Conservation (phyloP, 2,329 filamentous ascomycete genomes). For the Lachnellula suecica region DNA sequence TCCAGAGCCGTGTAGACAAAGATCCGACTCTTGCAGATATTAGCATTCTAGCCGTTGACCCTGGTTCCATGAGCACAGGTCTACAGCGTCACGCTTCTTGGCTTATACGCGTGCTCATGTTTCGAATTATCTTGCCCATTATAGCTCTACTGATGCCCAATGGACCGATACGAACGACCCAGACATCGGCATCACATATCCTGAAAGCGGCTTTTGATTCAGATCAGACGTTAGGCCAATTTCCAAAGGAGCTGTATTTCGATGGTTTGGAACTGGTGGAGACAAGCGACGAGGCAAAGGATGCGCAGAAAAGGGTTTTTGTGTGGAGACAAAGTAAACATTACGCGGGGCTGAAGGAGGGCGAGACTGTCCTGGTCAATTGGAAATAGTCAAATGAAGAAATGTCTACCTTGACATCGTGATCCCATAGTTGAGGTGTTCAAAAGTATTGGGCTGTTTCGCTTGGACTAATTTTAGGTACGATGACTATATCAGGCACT, state of each 20-base stretch:
- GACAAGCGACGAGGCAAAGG: constrained; percentile 32
- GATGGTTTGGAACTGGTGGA: constrained; percentile 34
- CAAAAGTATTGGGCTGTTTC: too few species aligned
- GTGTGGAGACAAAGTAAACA: constrained; percentile 35
- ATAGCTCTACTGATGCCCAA: constrained; percentile 32
- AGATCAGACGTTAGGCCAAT: constrained; percentile 21
- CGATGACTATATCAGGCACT: too few species aligned
- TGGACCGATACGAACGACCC: constrained; percentile 28
- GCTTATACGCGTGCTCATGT: constrained; percentile 21
- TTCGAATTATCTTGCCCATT: constrained; percentile 27
- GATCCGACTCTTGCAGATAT: constrained; percentile 37
- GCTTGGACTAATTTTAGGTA: too few species aligned
- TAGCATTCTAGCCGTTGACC: constrained; percentile 38
- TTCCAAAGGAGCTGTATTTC: constrained; percentile 35
- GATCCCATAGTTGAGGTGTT: too few species aligned
- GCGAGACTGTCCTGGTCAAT: constrained; percentile 30
- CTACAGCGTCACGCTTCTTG: constrained; percentile 29
- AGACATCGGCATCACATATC: constrained; percentile 36
- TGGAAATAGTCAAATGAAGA: constrained; percentile 28
- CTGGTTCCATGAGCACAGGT: constrained; percentile 37
- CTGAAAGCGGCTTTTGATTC: constrained; percentile 34
- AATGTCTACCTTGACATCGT: too few species aligned
- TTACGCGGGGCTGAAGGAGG: constrained; percentile 27
- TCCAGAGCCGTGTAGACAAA: constrained; percentile 9
- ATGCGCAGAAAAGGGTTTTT: constrained; percentile 30